Base-by-base conservation (phyloP, 495 filamentous ascomycete genomes). In the Penicillium ochrochloron region DNA sequence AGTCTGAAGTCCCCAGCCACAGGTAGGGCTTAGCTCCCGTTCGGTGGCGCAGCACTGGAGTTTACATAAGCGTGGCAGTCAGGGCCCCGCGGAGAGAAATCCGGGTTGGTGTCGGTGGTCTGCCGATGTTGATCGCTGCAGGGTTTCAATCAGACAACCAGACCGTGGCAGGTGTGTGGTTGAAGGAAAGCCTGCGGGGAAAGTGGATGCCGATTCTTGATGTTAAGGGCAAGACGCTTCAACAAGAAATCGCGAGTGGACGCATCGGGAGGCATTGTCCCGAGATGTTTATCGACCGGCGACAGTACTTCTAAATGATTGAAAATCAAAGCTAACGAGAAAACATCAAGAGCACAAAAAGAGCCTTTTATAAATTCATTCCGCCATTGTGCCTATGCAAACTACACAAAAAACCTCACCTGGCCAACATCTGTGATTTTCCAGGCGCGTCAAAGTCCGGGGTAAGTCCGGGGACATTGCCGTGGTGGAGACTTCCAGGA, bases 401-500 rank as follows among this genome's bases (percentile, higher is more conserved):
- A 25, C 21, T 12, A 48, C 21, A 14, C 10, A 48, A 25, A 12
- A 14, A 48, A 23, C 9, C 21, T 48, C 48, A n/a, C 14, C 7
- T 29, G 9, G 48, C 48, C n/a, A 52, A 52, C 8, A 52, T 52
- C 48, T 52, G 48, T 11, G 12, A 52, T 9, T 31, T 52, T 27
- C 27, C 27, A 31, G 14, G 25, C 3, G 48, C 48, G 15, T 5
- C 27, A 52, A 53, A 57, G 44, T 66, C 69, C 51, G 70, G 67
- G 67, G 67, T 65, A 67, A 68, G 61, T 60, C 60, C 72, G 70
- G 70, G 42, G 63, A 66, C 61, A 62, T 68, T 54, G 35, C 69
- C 71, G 69, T 53, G 62, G 69, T 71, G 63, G 69, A 71, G 62
- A 51, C 48, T 27, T 14, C 2, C 34, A 19, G 23, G 25, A 15